A percentile compares a stretch with the other conserved stretches of the same genome.
phyloP scores from a whole-genome alignment of 805 yeast genomes.

The Ogataea salicorniae region DNA sequence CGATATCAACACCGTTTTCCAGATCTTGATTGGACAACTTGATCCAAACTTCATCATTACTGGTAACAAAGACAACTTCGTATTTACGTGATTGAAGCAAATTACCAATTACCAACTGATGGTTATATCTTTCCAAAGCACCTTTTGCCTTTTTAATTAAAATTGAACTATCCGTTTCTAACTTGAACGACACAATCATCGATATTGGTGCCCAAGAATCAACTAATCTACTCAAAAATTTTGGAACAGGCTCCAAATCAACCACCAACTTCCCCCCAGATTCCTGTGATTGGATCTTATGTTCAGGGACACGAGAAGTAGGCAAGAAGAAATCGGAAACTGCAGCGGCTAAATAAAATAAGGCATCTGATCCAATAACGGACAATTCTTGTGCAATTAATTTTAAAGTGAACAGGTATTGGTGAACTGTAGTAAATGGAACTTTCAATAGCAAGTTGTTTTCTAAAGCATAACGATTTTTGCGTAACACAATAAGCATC shows the following conservation, averaged over 20 bases:
- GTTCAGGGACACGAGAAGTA: conserved; percentile 77
- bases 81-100: conserved; percentile 80
- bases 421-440: conserved; percentile 94
- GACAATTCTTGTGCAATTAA: conserved; percentile 58
- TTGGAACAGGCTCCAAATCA: conserved; percentile 93
- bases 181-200: conserved; percentile 89
- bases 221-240: conserved; percentile 80
- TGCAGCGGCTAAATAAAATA: conserved; percentile 93
- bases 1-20: conserved; percentile 53
- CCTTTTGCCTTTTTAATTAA: conserved; percentile 68
- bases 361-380: conserved; percentile 48
- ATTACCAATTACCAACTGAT: conserved; percentile 93
- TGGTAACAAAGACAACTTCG: conserved; percentile 81
- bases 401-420: conserved; percentile 80
- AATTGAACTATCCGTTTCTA: conserved; percentile 78
- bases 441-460: conserved; percentile 55
- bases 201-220: conserved; percentile 94
- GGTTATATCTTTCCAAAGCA: conserved; percentile 82
- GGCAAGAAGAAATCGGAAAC: conserved; percentile 96
- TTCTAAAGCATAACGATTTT: conserved; percentile 47
- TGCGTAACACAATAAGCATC: conserved; percentile 55
- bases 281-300: conserved; percentile 84
- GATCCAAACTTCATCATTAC: conserved; percentile 45
- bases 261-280: conserved; percentile 70
- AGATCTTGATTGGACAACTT: conserved; percentile 40